A percentile compares a stretch with the other conserved stretches of the same genome.
phyloP scores from a whole-genome alignment of 768 basidiomycete genomes.

The Phylloporus sp. region DNA sequence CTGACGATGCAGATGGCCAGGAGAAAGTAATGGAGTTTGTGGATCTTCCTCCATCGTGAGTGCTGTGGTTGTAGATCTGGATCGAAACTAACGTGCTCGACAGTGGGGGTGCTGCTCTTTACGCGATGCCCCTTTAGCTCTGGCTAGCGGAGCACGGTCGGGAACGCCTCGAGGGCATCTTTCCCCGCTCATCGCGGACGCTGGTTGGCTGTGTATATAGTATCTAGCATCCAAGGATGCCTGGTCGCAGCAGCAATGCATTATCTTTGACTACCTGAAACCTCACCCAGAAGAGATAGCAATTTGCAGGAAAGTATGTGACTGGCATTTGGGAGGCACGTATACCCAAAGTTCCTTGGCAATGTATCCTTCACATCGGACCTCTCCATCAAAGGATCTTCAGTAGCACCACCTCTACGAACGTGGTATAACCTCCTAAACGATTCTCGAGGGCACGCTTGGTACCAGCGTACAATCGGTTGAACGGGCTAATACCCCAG shows the following conservation, averaged over 20 bases:
- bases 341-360: slow-evolving; percentile 33
- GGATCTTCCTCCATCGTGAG: not conserved
- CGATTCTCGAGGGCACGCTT: slow-evolving; percentile 45
- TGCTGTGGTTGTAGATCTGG: not conserved
- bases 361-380: slow-evolving; percentile 35
- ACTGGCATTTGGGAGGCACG: too few relatives aligned
- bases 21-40: slow-evolving; percentile 47
- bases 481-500: too few relatives aligned
- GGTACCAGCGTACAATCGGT: too few relatives aligned
- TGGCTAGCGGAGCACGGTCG: not conserved
- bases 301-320: too few relatives aligned
- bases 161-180: not conserved
- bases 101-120: not conserved
- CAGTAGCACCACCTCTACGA: slow-evolving; percentile 38
- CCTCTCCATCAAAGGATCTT: slow-evolving; percentile 39
- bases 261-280: not conserved
- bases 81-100: not conserved
- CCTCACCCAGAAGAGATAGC: not conserved
- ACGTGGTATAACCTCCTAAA: slow-evolving; percentile 39
- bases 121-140: not conserved
- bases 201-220: slow-evolving; percentile 12
- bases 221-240: not conserved
- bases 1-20: slow-evolving; percentile 84
- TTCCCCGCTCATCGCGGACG: not conserved
- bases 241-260: not conserved